Evolutionary conservation across 805 yeast genomes (phyloP).

Genomic region (Ogataea methylovora): DNA sequence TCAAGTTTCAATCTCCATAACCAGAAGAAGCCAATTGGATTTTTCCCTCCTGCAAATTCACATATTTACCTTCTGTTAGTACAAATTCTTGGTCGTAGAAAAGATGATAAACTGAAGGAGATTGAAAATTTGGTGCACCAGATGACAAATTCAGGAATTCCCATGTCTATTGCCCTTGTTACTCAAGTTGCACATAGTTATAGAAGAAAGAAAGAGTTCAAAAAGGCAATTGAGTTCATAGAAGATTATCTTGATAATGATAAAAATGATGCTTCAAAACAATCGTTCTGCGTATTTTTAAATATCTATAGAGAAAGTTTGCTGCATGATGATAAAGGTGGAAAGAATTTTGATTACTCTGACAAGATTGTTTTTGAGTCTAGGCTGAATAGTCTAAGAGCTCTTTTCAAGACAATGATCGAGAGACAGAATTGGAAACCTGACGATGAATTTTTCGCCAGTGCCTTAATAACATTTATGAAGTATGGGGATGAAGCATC

Average conservation of each 20-base stretch:
- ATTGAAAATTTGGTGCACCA: slow-evolving; percentile 22
- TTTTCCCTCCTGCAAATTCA: slow-evolving; percentile 31
- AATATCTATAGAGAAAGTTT: slow-evolving; percentile 10
- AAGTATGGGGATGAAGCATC: slow-evolving; percentile 18
- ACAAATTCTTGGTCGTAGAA: slow-evolving; percentile 25
- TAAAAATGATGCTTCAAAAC: background rate
- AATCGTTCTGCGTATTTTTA: slow-evolving; percentile 8
- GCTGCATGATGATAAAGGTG: slow-evolving; percentile 1
- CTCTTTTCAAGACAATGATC: slow-evolving; percentile 10
- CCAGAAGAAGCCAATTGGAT: slow-evolving; percentile 8
- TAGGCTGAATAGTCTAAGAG: slow-evolving; percentile 10
- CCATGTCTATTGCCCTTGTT: slow-evolving; percentile 28
- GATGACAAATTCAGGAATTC: slow-evolving; percentile 23
- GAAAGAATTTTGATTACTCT: slow-evolving; percentile 1
- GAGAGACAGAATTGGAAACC: slow-evolving; percentile 9
- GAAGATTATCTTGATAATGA: slow-evolving; percentile 15
- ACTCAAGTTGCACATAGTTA: slow-evolving; percentile 30
- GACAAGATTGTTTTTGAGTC: slow-evolving; percentile 2
- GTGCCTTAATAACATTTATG: slow-evolving; percentile 14
- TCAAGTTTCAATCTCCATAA: slow-evolving; percentile 5
- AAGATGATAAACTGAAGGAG: slow-evolving; percentile 15
- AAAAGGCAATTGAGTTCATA: slow-evolving; percentile 25
- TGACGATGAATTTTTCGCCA: slow-evolving; percentile 10
- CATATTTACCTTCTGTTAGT: slow-evolving; percentile 34
- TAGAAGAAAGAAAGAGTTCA: slow-evolving; percentile 19